Base-by-base conservation (phyloP, 2,329 filamentous ascomycete genomes). In the Talaromyces piceae region DNA sequence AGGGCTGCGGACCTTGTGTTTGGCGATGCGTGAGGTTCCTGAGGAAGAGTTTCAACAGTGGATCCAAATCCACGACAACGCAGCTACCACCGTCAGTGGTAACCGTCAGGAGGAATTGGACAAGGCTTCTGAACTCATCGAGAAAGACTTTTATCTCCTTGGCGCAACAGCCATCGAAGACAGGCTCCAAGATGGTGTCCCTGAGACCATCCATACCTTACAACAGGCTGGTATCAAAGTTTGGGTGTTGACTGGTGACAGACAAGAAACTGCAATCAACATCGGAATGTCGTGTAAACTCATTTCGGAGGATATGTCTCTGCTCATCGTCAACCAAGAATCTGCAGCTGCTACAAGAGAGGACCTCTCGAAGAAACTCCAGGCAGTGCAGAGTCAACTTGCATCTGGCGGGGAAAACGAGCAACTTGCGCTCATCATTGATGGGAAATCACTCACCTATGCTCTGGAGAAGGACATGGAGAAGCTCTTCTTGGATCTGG, bases 251-350 rank as follows among this genome's bases (percentile, higher is more conserved):
- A 98, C 93, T 33, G 93, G 93, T 61, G 93, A 98, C 75, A 83
- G 93, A 62, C 94, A 98, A 71, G 93, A 98, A 71, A 98, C 93
- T 25, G 93, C 93, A 51, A 98, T 98, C 79, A 98, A 98, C 68
- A 98, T 98, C 59, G 93, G 94, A 57, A 98, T 98, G 93, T 96
- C 90, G 67, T 98, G 93, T 73, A 97, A 97, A 73, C 80, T 98
- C 46, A 88, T 98, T 54, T 95, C 90, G 59, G 93, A 98, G 70
- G 94, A 98, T 62, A 98, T 98, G 93, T 95, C 93, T 64, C 79
- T 98, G 9, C 75, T 98, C 50, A 96, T 98, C 60, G 80, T 98
- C 63, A 98, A 98, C 63, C 93, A 98, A 66, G 91, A 97, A 61
- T 79, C 75, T 45, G 79, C 89, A 12, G 76, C 78, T 30, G 87